These are phyloP conservation scores for Besnoitia besnoiti DNA, from an alignment of 169 alveolate genomes.

Conservation along the genomic window DNA sequence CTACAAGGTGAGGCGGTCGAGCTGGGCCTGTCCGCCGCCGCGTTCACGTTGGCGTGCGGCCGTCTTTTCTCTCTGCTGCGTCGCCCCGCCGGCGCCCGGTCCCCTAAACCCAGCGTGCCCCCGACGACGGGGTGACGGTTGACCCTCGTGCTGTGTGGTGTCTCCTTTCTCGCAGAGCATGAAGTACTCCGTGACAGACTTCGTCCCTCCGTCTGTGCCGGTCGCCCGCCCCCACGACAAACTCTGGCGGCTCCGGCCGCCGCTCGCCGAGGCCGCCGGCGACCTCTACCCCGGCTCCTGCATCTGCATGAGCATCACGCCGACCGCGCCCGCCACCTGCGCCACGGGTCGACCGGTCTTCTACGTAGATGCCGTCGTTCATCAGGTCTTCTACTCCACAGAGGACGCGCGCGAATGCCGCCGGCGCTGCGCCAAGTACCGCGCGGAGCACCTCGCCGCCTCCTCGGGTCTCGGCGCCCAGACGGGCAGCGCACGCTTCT, in stretches of 20 bases:
- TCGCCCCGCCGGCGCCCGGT: not conserved
- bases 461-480: too few species aligned
- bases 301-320: slow-evolving; percentile 51
- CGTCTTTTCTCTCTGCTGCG: not conserved
- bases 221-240: slow-evolving; percentile 40
- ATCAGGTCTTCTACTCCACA: slow-evolving; percentile 48
- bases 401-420: slow-evolving; percentile 43
- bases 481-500: too few species aligned
- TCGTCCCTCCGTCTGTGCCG: slow-evolving; percentile 61
- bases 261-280: slow-evolving; percentile 15
- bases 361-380: slow-evolving; percentile 60
- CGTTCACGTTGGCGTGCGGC: too few species aligned
- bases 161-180: slow-evolving; percentile 24
- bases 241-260: slow-evolving; percentile 65
- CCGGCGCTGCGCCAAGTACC: not conserved
- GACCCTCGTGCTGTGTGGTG: not conserved
- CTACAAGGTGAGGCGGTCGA: slow-evolving; percentile 29
- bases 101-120: too few species aligned
- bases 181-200: slow-evolving; percentile 44
- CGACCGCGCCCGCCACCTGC: not conserved
- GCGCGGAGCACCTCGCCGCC: not conserved
- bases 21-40: too few species aligned
- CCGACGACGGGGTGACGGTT: not conserved
- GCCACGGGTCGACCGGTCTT: slow-evolving; percentile 3
- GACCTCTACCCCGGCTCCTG: slow-evolving; percentile 65